phyloP scores from a whole-genome alignment of 768 basidiomycete genomes.

The Crepidotus variabilis region DNA sequence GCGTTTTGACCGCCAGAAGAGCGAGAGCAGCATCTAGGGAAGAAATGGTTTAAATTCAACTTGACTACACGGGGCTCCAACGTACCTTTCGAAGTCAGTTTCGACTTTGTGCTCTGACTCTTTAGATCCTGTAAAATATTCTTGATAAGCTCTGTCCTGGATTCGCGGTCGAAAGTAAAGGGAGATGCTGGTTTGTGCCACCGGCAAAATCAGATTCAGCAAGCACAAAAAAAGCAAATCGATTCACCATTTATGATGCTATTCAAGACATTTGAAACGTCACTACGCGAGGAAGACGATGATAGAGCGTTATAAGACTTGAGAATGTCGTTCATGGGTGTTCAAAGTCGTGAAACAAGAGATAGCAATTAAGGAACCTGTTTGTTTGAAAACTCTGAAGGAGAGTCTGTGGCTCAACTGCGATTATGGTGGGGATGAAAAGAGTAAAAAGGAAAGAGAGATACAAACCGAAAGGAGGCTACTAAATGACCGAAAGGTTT shows the following conservation, averaged over 20 bases:
- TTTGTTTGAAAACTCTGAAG: no score
- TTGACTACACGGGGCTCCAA: conserved; percentile 10
- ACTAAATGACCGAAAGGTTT: neutral
- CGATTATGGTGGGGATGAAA: neutral
- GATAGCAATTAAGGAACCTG: neutral
- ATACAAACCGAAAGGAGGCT: conserved; percentile 4
- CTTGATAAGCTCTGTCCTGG: conserved; percentile 55
- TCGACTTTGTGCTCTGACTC: conserved; percentile 36
- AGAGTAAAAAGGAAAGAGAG: conserved; percentile 2
- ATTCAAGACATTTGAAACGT: conserved; percentile 45
- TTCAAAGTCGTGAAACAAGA: neutral
- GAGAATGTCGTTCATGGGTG: conserved; percentile 43
- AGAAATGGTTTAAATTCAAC: neutral
- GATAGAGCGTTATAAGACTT: conserved; percentile 45
- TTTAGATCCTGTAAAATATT: conserved; percentile 59
- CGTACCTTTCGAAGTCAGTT: conserved; percentile 54
- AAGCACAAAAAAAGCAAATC: conserved; percentile 6
- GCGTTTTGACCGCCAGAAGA: conserved; percentile 66
- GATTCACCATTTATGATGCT: conserved; percentile 46
- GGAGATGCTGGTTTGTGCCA: conserved; percentile 34
- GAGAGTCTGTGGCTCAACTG: conserved; percentile 6
- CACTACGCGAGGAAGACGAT: conserved; percentile 39
- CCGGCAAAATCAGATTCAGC: neutral
- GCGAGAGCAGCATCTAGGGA: conserved; percentile 64
- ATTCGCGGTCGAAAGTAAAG: conserved; percentile 40